Conservation (phyloP, 352 stramenopile species). For the Globisporangium parvum region DNA sequence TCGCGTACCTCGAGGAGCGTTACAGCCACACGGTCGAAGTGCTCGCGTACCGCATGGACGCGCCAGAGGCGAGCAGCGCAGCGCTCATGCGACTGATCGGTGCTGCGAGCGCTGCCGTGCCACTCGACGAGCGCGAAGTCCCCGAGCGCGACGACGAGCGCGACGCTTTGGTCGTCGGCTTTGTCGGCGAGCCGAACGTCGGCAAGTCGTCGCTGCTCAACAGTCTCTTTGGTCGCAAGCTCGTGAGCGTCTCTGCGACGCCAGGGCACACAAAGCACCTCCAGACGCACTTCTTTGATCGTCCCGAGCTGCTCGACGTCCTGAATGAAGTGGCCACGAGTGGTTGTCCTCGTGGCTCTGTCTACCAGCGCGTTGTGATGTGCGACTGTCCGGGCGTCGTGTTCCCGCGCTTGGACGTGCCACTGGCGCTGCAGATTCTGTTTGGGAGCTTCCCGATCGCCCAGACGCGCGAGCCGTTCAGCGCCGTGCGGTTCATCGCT, state of each 20-base stretch:
- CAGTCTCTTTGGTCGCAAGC: slow-evolving; percentile 65
- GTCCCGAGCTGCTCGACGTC: slow-evolving; percentile 44
- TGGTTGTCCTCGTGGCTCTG: neutral
- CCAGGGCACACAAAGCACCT: slow-evolving; percentile 80
- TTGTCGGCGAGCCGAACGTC: slow-evolving; percentile 98
- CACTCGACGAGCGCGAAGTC: slow-evolving; percentile 85
- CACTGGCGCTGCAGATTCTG: slow-evolving; percentile 64
- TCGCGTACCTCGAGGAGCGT: slow-evolving; percentile 79
- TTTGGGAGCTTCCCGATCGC: slow-evolving; percentile 82
- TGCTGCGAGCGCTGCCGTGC: slow-evolving; percentile 20
- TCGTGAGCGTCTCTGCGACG: slow-evolving; percentile 74
- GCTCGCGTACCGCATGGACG: slow-evolving; percentile 60
- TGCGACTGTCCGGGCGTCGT: slow-evolving; percentile 81
- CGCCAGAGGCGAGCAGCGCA: slow-evolving; percentile 43
- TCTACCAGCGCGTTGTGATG: slow-evolving; percentile 46
- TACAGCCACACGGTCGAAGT: slow-evolving; percentile 88
- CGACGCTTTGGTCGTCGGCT: slow-evolving; percentile 86
- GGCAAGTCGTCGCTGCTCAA: slow-evolving; percentile 95
- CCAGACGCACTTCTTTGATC: slow-evolving; percentile 75
- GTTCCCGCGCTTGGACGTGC: slow-evolving; percentile 69
- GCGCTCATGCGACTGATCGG: slow-evolving; percentile 38
- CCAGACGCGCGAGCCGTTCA: slow-evolving; percentile 84
- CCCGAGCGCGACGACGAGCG: slow-evolving; percentile 57
- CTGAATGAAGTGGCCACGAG: slow-evolving; percentile 20
- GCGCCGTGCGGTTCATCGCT: slow-evolving; percentile 75